Evolutionary conservation across 208 protist species (phyloP).

Genomic region (Leishmania major): DNA sequence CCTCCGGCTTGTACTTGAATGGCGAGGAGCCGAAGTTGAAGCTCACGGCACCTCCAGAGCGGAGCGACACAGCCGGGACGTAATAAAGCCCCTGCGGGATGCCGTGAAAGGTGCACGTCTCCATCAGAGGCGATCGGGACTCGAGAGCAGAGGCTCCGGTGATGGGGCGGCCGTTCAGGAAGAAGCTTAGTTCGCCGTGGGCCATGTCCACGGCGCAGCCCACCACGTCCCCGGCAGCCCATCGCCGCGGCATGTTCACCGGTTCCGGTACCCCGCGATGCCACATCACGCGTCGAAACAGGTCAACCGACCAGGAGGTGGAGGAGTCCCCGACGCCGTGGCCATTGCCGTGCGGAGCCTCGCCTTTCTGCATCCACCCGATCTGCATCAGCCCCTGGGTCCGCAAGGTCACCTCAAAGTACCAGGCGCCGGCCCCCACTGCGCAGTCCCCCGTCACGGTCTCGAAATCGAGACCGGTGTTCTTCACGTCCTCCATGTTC

Average conservation of each 20-base stretch:
- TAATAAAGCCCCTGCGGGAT: slow-evolving; percentile 46
- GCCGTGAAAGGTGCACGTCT: slow-evolving; percentile 47
- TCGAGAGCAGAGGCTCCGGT: slow-evolving; percentile 29
- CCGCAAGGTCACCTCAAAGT: slow-evolving; percentile 90
- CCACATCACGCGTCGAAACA: slow-evolving; percentile 90
- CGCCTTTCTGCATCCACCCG: slow-evolving; percentile 71
- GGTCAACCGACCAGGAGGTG: slow-evolving; percentile 86
- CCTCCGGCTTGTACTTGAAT: slow-evolving; percentile 89
- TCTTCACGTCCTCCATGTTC: slow-evolving; percentile 76
- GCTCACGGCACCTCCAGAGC: slow-evolving; percentile 74
- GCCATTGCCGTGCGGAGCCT: slow-evolving; percentile 25
- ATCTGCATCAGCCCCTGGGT: slow-evolving; percentile 93
- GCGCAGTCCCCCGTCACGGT: slow-evolving; percentile 81
- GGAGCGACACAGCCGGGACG: slow-evolving; percentile 84
- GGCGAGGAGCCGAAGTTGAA: slow-evolving; percentile 92
- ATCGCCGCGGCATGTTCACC: slow-evolving; percentile 69
- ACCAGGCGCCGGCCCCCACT: slow-evolving; percentile 84
- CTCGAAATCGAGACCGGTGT: slow-evolving; percentile 67
- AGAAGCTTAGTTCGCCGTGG: slow-evolving; percentile 77
- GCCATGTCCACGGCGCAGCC: slow-evolving; percentile 88
- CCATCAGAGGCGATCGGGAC: slow-evolving; percentile 29
- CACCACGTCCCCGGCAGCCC: slow-evolving; percentile 85
- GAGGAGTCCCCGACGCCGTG: slow-evolving; percentile 84
- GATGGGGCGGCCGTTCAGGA: slow-evolving; percentile 78
- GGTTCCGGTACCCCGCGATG: slow-evolving; percentile 68